Percentiles rank a stretch among this genome's conserved stretches.
These are phyloP conservation scores for Suillus sp. DNA, from an alignment of 768 basidiomycete genomes.

Conservation along the genomic window DNA sequence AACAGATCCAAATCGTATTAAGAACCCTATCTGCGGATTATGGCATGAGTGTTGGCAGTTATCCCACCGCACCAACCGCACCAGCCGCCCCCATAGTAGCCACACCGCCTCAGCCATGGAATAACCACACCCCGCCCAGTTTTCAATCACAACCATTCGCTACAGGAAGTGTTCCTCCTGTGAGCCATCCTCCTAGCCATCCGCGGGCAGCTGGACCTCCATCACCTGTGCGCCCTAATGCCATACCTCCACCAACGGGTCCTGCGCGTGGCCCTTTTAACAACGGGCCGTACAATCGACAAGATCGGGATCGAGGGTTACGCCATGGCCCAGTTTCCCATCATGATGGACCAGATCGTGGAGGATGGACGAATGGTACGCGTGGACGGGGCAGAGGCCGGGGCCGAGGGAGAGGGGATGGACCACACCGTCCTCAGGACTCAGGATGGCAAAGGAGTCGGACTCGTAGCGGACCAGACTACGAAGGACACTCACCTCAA, in stretches of 20 bases:
- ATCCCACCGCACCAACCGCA: constrained; percentile 33
- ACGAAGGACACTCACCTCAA: constrained; percentile 6
- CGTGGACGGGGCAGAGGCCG: constrained; percentile 37
- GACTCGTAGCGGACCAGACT: constrained; percentile 22
- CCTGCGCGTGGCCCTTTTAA: constrained; percentile 27
- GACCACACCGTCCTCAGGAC: constrained; percentile 48
- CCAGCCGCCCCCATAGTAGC: constrained; percentile 27
- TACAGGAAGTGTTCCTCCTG: constrained; percentile 22
- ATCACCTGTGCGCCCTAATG: constrained; percentile 23
- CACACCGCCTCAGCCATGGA: constrained; percentile 27
- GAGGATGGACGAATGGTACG: constrained; percentile 30
- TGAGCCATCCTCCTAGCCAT: constrained; percentile 20
- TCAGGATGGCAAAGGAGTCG: constrained; percentile 59
- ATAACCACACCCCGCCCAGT: constrained; percentile 12
- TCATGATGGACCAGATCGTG: constrained; percentile 39
- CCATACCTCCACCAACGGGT: constrained; percentile 19
- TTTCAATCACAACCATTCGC: constrained; percentile 17
- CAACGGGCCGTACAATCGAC: constrained; percentile 32
- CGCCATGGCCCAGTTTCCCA: constrained; percentile 23
- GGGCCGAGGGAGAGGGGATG: constrained; percentile 30
- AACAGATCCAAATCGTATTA: constrained; percentile 72
- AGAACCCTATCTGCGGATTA: constrained; percentile 52
- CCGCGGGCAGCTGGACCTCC: constrained; percentile 30
- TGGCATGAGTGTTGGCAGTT: constrained; percentile 33
- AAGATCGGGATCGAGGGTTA: constrained; percentile 28